Evolutionary conservation across 345 rosid genomes (phyloP).

Genomic region (Turritis glabra): DNA sequence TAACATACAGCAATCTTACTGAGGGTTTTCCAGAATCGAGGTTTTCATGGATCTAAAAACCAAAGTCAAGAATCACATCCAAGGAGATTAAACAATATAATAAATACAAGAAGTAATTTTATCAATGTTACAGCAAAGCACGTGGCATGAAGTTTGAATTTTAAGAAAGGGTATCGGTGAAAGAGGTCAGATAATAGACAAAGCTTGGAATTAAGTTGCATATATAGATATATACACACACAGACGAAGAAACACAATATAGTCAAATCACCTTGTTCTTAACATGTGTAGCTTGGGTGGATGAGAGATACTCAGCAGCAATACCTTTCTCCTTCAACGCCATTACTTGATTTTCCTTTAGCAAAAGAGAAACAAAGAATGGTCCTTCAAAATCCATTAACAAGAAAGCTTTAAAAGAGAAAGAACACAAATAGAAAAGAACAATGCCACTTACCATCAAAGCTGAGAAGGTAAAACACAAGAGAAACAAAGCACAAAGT

Average conservation of each 20-base stretch:
- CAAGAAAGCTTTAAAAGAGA: background rate
- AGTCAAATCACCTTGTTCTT: slow-evolving; percentile 50
- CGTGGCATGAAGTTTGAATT: background rate
- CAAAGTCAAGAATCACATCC: slow-evolving; percentile 11
- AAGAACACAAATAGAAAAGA: background rate
- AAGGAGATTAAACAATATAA: background rate
- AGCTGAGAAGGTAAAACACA: slow-evolving; percentile 54
- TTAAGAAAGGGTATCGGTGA: background rate
- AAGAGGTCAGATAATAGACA: background rate
- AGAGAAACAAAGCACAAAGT: slow-evolving; percentile 15
- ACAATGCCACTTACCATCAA: slow-evolving; percentile 67
- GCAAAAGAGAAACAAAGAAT: slow-evolving; percentile 9
- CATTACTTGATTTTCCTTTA: slow-evolving; percentile 89
- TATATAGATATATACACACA: background rate
- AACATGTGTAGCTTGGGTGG: slow-evolving; percentile 64
- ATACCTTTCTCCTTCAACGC: slow-evolving; percentile 88
- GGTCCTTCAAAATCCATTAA: background rate
- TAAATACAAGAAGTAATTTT: background rate
- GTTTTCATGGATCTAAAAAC: slow-evolving; percentile 80
- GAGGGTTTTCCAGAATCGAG: slow-evolving; percentile 88
- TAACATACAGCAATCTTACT: slow-evolving; percentile 79
- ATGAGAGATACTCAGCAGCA: slow-evolving; percentile 89
- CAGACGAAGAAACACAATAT: background rate
- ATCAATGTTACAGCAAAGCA: slow-evolving; percentile 5
- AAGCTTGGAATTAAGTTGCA: background rate